Evolutionary conservation across 129 eudicot species (phyloP).

Genomic region (Flaveria ramosissima): DNA sequence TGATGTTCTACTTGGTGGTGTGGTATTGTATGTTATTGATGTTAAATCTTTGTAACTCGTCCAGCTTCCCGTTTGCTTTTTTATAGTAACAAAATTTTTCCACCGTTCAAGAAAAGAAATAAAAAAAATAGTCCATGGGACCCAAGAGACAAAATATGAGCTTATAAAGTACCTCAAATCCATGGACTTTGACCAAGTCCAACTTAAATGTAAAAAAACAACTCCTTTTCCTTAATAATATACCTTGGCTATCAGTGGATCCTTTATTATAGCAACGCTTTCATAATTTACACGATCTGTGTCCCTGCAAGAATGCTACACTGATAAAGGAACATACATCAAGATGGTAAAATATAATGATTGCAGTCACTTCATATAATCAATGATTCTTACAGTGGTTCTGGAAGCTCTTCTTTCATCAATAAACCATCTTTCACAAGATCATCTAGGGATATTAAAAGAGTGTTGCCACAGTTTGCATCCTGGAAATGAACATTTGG

Average conservation of each 20-base stretch:
- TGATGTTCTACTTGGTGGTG: too few species aligned
- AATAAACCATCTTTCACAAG: slow-evolving; percentile 95
- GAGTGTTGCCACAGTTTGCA: slow-evolving; percentile 98
- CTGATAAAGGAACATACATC: slow-evolving; percentile 27
- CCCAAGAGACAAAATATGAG: slow-evolving; percentile 10
- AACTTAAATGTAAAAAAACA: too few species aligned
- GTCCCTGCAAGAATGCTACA: slow-evolving; percentile 55
- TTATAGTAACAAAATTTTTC: too few species aligned
- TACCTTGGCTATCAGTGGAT: slow-evolving; percentile 88
- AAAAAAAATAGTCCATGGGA: background rate
- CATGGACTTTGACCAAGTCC: too few species aligned
- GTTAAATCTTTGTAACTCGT: too few species aligned
- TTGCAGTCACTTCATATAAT: slow-evolving; percentile 9
- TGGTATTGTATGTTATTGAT: too few species aligned
- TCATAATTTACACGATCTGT: slow-evolving; percentile 69
- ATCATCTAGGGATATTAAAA: slow-evolving; percentile 87
- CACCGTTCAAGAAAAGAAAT: too few species aligned
- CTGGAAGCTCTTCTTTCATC: slow-evolving; percentile 78
- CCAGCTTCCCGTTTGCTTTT: too few species aligned
- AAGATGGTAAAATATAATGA: slow-evolving; percentile 19
- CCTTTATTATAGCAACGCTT: slow-evolving; percentile 66
- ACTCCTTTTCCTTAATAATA: slow-evolving; percentile 8
- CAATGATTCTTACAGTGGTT: slow-evolving; percentile 65
- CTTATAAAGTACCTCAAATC: slow-evolving; percentile 16
- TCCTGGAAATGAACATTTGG: slow-evolving; percentile 60